Base-by-base conservation (phyloP, 2,329 filamentous ascomycete genomes). In the Venturia aucupariae region DNA sequence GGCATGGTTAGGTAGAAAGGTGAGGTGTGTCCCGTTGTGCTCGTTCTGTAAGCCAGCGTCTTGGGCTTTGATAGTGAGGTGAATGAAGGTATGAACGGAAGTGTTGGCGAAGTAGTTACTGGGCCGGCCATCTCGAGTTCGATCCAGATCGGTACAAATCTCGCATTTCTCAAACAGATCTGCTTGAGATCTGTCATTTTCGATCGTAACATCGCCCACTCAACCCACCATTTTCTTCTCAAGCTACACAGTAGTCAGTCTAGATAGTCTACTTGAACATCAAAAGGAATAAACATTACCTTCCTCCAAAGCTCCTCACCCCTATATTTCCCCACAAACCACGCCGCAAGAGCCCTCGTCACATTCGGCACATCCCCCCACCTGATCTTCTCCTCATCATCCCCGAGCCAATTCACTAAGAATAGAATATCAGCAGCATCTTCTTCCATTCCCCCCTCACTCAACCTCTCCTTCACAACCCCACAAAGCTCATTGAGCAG, bases 391-490 rank as follows among this genome's bases (percentile, higher is more conserved):
- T 55, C 51, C 5, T 35, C 51, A 55, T 55, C 51, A 35, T 55
- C 13, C 15, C 51, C 51, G 35, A 55, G 51, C 51, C 51, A 55
- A 35, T 5, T 55, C 27, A 55, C 27, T 30, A 55, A n/a, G n/a
- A 55, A 55, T 15, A 55, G n/a, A 35, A 55, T 55, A 55, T 55
- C 51, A 32, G 51, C 11, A 35, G 51, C 51, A 55, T 55, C 51
- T n/a, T 55, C 51, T 13, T 35, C 30, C 30, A 32, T 55, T 15
- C 35, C 30, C 3, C 51, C 51, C 51, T 35, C 51, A 17, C 24
- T 55, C 27, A 55, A 55, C 27, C 51, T 55, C 51, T 55, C 27
- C 30, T 35, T 55, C 15, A 55, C 30, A 19, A 55, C 30, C 15
- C 51, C 51, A 35, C 51, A 55, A 17, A 55, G 27, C 30, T 55